A percentile compares a stretch with the other conserved stretches of the same genome.
Evolutionary conservation across 495 filamentous ascomycete genomes (phyloP).

Genomic region (Talaromyces ruber): DNA sequence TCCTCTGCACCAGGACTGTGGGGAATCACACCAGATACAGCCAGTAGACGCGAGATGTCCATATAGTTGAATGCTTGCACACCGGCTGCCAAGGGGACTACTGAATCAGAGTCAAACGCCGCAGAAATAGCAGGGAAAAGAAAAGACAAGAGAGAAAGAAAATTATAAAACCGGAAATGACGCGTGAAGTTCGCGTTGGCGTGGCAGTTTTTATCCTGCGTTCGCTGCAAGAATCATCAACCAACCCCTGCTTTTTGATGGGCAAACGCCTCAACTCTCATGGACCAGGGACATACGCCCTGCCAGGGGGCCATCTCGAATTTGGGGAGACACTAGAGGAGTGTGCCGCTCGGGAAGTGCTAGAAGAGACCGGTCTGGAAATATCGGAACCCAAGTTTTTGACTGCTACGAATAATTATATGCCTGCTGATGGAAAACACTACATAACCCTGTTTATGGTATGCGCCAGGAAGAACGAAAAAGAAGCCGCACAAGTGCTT

Average conservation of each 20-base stretch:
- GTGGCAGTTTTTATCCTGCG: constrained; percentile 14
- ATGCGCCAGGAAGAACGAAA: constrained; percentile 29
- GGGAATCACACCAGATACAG: not conserved
- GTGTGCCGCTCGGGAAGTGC: constrained; percentile 54
- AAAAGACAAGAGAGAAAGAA: not conserved
- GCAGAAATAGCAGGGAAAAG: not conserved
- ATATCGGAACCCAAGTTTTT: constrained; percentile 39
- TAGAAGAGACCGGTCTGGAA: constrained; percentile 57
- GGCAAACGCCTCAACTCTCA: constrained; percentile 15
- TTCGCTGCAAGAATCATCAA: not conserved
- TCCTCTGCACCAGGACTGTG: not conserved
- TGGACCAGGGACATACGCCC: constrained; percentile 46
- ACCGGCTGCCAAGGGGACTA: not conserved
- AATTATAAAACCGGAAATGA: not conserved
- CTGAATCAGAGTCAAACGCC: not conserved
- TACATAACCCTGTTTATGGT: constrained; percentile 59
- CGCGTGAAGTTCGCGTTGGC: constrained; percentile 12
- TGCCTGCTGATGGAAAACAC: constrained; percentile 43
- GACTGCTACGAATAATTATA: constrained; percentile 52
- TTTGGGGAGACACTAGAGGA: constrained; percentile 47
- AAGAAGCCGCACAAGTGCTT: constrained; percentile 33
- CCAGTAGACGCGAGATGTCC: not conserved
- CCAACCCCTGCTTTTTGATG: constrained; percentile 12
- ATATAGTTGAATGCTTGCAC: not conserved
- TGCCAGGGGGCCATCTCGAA: constrained; percentile 65